phyloP scores from a whole-genome alignment of 164 flowering plant species.

The Magnolia changhungtana region DNA sequence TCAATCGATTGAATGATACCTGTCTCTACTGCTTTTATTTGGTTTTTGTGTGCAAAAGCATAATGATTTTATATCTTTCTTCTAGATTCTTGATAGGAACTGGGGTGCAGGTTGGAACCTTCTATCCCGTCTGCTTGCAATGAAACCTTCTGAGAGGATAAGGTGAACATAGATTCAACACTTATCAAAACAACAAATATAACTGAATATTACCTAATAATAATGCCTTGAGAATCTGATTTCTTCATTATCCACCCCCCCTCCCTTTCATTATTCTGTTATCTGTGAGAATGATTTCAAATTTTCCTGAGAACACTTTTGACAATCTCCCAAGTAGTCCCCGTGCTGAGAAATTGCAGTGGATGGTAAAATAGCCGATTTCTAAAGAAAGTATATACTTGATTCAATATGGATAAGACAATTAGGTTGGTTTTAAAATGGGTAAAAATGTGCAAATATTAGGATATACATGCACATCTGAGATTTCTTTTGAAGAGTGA shows the following conservation, averaged over 20 bases:
- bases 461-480: no score
- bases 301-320: no score
- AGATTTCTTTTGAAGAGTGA: no score
- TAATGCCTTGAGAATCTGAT: not conserved
- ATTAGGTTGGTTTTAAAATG: no score
- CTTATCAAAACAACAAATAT: not conserved
- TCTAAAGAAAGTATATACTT: no score
- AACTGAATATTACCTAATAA: not conserved
- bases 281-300: no score
- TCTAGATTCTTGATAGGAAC: slow-evolving; percentile 93
- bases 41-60: not conserved
- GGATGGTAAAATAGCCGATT: no score
- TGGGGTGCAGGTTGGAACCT: slow-evolving; percentile 99
- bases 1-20: not conserved
- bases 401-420: no score
- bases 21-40: slow-evolving; percentile 5
- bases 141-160: slow-evolving; percentile 69
- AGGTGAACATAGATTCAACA: slow-evolving; percentile 37
- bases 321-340: no score
- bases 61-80: slow-evolving; percentile 2
- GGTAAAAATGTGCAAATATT: no score
- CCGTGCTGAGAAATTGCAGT: no score
- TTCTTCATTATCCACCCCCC: not conserved
- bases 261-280: no score
- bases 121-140: slow-evolving; percentile 74